These are phyloP conservation scores for Fagopyrum homotropicum DNA, from an alignment of 148 eudicot species.

Conservation along the genomic window DNA sequence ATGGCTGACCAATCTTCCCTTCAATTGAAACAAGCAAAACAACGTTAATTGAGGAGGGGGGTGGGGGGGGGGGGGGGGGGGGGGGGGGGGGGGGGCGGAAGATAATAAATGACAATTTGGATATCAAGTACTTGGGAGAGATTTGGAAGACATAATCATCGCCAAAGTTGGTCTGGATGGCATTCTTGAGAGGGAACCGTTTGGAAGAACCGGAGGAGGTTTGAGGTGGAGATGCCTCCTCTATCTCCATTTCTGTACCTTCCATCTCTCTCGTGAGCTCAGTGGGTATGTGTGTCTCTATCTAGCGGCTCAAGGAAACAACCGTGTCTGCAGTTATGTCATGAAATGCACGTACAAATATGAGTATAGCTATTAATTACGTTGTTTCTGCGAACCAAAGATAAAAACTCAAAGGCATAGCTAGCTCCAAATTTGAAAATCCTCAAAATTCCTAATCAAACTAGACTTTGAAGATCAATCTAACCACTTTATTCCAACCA, in stretches of 20 bases:
- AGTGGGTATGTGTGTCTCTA: too few relatives aligned
- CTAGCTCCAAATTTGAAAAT: not conserved
- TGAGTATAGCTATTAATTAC: not conserved
- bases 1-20: slow-evolving; percentile 87
- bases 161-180: slow-evolving; percentile 88
- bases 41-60: too few relatives aligned
- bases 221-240: slow-evolving; percentile 23
- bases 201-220: slow-evolving; percentile 21
- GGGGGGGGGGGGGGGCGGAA: too few relatives aligned
- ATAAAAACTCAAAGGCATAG: not conserved
- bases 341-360: not conserved
- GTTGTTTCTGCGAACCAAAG: not conserved
- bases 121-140: slow-evolving; percentile 41
- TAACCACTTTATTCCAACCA: not conserved
- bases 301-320: too few relatives aligned
- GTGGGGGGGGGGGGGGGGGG: too few relatives aligned
- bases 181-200: slow-evolving; percentile 60
- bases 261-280: slow-evolving; percentile 21
- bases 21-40: slow-evolving; percentile 10
- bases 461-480: not conserved
- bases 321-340: not conserved
- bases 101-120: not conserved
- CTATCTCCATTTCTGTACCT: slow-evolving; percentile 56
- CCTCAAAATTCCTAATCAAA: not conserved
- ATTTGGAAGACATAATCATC: slow-evolving; percentile 90